Evolutionary conservation across 2,329 filamentous ascomycete genomes (phyloP).

Genomic region (Cercospora beticola): DNA sequence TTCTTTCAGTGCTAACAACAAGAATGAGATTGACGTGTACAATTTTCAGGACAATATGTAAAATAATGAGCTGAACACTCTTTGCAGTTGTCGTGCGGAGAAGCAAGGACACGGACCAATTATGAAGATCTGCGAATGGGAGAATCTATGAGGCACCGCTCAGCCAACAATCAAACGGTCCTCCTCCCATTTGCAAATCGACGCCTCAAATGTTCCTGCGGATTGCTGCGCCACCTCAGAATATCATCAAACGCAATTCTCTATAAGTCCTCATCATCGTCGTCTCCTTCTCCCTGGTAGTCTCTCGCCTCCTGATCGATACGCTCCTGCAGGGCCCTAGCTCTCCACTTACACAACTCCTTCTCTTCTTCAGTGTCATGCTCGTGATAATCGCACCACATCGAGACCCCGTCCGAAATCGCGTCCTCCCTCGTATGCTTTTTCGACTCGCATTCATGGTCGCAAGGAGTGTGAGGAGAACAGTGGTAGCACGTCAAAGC

Average conservation of each 20-base stretch:
- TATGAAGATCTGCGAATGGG: not conserved
- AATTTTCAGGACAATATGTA: not conserved
- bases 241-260: not conserved
- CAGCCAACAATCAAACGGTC: not conserved
- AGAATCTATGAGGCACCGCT: not conserved
- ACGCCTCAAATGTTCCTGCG: not conserved
- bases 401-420: not conserved
- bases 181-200: not conserved
- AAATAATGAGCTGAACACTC: not conserved
- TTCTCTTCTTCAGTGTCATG: conserved; percentile 4
- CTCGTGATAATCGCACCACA: not conserved
- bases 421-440: not conserved
- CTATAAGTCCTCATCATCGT: not conserved
- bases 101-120: not conserved
- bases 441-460: not conserved
- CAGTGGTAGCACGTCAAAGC: not conserved
- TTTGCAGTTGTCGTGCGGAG: not conserved
- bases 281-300: not conserved
- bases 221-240: not conserved
- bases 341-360: conserved; percentile 5
- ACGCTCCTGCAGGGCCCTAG: not conserved
- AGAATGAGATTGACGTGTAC: not conserved
- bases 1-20: not conserved
- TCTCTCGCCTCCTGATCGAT: not conserved
- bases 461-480: not conserved